phyloP scores from a whole-genome alignment of 2,329 filamentous ascomycete species.

The Penicillium sp. region DNA sequence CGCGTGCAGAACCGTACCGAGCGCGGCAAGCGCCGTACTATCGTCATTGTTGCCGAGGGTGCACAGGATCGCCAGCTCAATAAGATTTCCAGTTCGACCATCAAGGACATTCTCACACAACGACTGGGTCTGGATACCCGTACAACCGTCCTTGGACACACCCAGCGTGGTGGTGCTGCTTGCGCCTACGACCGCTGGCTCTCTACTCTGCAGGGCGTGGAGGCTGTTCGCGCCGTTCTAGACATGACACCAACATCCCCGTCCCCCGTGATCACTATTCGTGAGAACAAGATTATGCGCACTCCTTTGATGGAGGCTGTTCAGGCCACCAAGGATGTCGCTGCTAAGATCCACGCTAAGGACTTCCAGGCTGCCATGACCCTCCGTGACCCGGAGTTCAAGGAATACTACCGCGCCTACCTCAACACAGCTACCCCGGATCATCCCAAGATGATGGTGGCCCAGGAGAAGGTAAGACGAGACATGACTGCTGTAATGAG shows the following conservation, averaged over 20 bases:
- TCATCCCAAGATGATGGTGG: constrained; percentile 61
- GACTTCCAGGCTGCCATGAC: constrained; percentile 85
- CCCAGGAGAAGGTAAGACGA: constrained; percentile 60
- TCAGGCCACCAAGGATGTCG: constrained; percentile 74
- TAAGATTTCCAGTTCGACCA: constrained; percentile 72
- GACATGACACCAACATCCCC: constrained; percentile 83
- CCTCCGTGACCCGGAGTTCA: constrained; percentile 86
- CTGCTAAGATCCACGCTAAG: constrained; percentile 72
- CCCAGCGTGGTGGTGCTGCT: constrained; percentile 89
- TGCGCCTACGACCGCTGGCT: constrained; percentile 94
- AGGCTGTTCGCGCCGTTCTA: constrained; percentile 86
- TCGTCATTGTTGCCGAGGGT: constrained; percentile 95
- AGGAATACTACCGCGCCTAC: constrained; percentile 85
- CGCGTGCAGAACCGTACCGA: constrained; percentile 61
- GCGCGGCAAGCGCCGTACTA: constrained; percentile 92
- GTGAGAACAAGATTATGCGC: constrained; percentile 94
- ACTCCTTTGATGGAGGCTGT: constrained; percentile 88
- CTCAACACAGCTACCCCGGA: constrained; percentile 82
- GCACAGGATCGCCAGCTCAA: constrained; percentile 78
- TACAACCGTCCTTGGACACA: constrained; percentile 91
- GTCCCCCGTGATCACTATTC: constrained; percentile 92
- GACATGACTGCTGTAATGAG: background rate
- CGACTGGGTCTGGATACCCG: constrained; percentile 81
- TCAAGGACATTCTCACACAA: constrained; percentile 81
- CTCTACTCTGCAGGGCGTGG: constrained; percentile 85